A percentile compares a stretch with the other conserved stretches of the same genome.
Evolutionary conservation across 768 basidiomycete genomes (phyloP).

Genomic region (Gloeopeniophorella convolvens): DNA sequence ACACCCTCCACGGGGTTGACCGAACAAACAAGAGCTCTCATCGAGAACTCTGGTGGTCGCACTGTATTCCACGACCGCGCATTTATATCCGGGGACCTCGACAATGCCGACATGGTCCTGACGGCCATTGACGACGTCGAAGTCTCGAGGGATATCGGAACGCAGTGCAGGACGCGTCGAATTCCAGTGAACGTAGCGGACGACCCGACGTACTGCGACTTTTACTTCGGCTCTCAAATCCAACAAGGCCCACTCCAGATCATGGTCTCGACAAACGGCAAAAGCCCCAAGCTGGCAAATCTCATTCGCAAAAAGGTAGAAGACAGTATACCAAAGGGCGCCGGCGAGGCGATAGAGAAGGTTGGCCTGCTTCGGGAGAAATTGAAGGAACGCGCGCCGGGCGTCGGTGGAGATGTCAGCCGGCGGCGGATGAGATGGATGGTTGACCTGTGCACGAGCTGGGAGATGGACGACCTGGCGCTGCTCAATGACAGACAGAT

Average conservation of each 20-base stretch:
- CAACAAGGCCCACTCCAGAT: conserved; percentile 88
- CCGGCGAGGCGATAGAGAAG: conserved; percentile 71
- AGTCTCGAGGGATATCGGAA: conserved; percentile 65
- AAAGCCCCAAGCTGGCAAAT: conserved; percentile 85
- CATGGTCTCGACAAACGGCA: conserved; percentile 93
- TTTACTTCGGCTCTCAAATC: conserved; percentile 95
- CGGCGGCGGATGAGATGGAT: conserved; percentile 90
- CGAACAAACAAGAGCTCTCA: conserved; percentile 46
- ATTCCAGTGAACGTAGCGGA: conserved; percentile 97
- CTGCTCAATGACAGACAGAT: conserved; percentile 61
- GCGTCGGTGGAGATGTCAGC: conserved; percentile 71
- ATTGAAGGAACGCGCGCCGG: conserved; percentile 76
- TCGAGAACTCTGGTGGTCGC: conserved; percentile 41
- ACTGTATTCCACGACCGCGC: conserved; percentile 68
- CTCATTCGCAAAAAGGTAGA: conserved; percentile 69
- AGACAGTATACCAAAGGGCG: conserved; percentile 56
- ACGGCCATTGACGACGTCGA: conserved; percentile 84
- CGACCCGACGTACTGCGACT: conserved; percentile 93
- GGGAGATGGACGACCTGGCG: conserved; percentile 79
- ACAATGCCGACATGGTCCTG: conserved; percentile 77
- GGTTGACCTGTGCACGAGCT: conserved; percentile 76
- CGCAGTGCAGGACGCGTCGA: conserved; percentile 53
- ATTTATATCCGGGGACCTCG: conserved; percentile 63
- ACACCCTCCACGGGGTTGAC: conserved; percentile 64
- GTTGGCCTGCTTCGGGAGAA: conserved; percentile 69